Evolutionary conservation across 495 filamentous ascomycete species (phyloP), one percentile per base, ranked within the genome.

Genomic region (Neurospora discreta): DNA sequence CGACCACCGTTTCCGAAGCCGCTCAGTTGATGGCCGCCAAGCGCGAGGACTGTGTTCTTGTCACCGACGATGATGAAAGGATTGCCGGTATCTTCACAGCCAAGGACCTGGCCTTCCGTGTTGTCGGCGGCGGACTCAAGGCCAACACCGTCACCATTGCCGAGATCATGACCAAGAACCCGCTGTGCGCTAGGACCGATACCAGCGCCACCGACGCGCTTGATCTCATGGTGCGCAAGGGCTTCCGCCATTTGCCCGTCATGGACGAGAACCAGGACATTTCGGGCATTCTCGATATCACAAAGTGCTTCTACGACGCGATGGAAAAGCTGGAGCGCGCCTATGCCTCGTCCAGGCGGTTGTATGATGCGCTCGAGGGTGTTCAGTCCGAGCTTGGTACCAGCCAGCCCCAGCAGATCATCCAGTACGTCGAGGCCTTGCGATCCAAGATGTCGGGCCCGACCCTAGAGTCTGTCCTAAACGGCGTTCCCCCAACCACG

Each of bases 201-300:
- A 99, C 95, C 23, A 97, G 94, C 83, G 95, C 95, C 23, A 99
- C 95, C 46, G 95, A 99, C 83, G 95, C 95, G 33, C 84, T 99
- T 72, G 94, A 99, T 79, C 86, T 99, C 68, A 99, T 99, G 95
- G 95, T 99, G 68, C 86, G 94, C 71, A 99, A 98, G 82, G 95
- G 95, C 16, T 99, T 99, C 85, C 88, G 95, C 76, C 95, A 99
- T 87, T 81, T 99, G 73, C 95, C 95, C 3, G 95, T 99, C 60
- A 99, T 99, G 95, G 95, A 99, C 80, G 95, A 99, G 85, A 97
- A 98, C 82, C 95, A 98, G 79, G 94, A 99, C 78, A 99, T 99
- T 71, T 97, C 95, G 20, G 95, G 95, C 83, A 94, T 99, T 73
- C 86, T 99, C 65, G 95, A 99, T 85, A 99, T 99, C 78, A 99